These are phyloP conservation scores for Eutypella sp. DNA, from an alignment of 2,329 filamentous ascomycete genomes.

Conservation along the genomic window DNA sequence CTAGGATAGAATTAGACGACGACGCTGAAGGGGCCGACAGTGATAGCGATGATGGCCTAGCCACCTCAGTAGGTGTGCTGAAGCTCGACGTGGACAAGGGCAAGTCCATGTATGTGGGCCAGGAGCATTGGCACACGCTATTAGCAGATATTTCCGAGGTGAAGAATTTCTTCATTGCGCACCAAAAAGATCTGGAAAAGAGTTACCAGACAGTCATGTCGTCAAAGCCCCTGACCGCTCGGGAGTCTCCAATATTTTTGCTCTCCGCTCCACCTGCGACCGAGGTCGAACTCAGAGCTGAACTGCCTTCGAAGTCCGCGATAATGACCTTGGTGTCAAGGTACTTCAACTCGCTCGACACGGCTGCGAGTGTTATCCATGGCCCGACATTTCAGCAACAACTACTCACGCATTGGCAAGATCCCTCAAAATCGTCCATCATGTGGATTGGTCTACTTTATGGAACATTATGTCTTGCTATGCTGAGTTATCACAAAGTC, in stretches of 20 bases:
- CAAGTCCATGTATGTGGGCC: slow-evolving; percentile 76
- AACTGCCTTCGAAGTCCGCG: slow-evolving; percentile 73
- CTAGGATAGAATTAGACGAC: slow-evolving; percentile 48
- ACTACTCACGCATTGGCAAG: slow-evolving; percentile 61
- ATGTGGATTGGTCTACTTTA: slow-evolving; percentile 78
- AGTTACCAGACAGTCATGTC: slow-evolving; percentile 73
- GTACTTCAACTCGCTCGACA: slow-evolving; percentile 81
- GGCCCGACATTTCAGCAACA: slow-evolving; percentile 79
- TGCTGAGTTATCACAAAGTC: slow-evolving; percentile 74
- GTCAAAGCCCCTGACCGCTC: slow-evolving; percentile 55
- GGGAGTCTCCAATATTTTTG: slow-evolving; percentile 69
- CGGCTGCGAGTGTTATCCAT: slow-evolving; percentile 70
- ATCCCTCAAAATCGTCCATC: slow-evolving; percentile 65
- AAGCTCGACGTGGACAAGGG: slow-evolving; percentile 74
- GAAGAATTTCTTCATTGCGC: slow-evolving; percentile 78
- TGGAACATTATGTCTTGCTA: slow-evolving; percentile 68
- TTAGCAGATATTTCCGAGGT: slow-evolving; percentile 85
- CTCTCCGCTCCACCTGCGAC: slow-evolving; percentile 69
- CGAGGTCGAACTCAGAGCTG: slow-evolving; percentile 71
- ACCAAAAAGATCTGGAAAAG: slow-evolving; percentile 84
- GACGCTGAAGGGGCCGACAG: slow-evolving; percentile 59
- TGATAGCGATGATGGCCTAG: slow-evolving; percentile 63
- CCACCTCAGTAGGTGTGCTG: slow-evolving; percentile 72
- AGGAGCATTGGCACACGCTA: slow-evolving; percentile 79
- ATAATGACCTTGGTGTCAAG: slow-evolving; percentile 82